phyloP scores from a whole-genome alignment of 2,329 filamentous ascomycete genomes.

The Aspergillus intermedius region DNA sequence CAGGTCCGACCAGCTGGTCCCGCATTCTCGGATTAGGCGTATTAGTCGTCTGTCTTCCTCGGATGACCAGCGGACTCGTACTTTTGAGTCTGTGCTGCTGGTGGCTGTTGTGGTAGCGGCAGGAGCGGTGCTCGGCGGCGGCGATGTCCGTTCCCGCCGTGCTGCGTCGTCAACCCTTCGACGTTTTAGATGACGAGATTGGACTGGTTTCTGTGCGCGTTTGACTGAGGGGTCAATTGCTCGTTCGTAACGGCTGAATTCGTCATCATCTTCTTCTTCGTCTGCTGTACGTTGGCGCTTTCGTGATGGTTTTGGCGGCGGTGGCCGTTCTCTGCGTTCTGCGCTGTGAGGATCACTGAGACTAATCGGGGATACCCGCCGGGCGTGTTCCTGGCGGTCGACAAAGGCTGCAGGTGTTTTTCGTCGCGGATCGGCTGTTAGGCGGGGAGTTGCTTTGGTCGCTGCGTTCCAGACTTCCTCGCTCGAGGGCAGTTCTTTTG shows the following conservation, averaged over 20 bases:
- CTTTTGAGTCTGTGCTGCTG: not conserved
- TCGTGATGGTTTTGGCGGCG: conserved; percentile 5
- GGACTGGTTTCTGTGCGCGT: conserved; percentile 28
- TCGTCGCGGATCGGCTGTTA: not conserved
- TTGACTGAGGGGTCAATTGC: conserved; percentile 22
- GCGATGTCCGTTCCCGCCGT: not conserved
- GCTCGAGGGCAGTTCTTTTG: not conserved
- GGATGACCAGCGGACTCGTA: conserved; percentile 27
- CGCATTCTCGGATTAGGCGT: conserved; percentile 42
- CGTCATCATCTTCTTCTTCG: conserved; percentile 31
- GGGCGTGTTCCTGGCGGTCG: conserved; percentile 29
- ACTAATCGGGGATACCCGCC: conserved; percentile 30
- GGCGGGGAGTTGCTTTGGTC: not conserved
- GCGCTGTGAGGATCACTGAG: conserved; percentile 14
- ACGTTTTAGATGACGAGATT: not conserved
- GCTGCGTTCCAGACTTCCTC: conserved; percentile 7
- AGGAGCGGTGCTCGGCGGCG: not conserved
- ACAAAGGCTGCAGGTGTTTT: conserved; percentile 18
- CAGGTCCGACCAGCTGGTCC: conserved; percentile 45
- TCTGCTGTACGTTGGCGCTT: conserved; percentile 12
- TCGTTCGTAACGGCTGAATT: conserved; percentile 38
- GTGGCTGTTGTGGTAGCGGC: not conserved
- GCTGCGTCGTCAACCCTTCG: not conserved
- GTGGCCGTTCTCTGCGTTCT: conserved; percentile 7
- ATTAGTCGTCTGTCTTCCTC: conserved; percentile 42